These are phyloP conservation scores for Moesziomyces globuligerus DNA, from an alignment of 1,284 basidiomycete species.

Conservation along the genomic window DNA sequence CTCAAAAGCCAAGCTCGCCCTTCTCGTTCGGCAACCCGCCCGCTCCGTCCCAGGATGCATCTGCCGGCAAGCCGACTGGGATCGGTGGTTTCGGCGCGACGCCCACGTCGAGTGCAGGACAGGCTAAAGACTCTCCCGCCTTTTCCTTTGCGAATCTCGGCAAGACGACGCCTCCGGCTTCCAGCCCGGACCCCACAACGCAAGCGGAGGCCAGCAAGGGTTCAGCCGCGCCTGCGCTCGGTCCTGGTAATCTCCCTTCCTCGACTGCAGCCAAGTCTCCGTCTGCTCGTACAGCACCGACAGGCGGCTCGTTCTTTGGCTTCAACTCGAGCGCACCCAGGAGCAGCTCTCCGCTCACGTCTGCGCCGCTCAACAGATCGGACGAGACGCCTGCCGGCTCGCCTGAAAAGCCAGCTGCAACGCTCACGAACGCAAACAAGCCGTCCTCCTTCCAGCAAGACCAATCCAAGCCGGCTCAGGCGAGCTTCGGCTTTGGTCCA, in stretches of 20 bases:
- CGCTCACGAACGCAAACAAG: slow-evolving; percentile 15
- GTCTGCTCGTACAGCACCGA: slow-evolving; percentile 1
- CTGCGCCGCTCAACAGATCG: slow-evolving; percentile 41
- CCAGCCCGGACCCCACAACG: neutral
- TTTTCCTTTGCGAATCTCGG: slow-evolving; percentile 31
- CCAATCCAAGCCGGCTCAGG: slow-evolving; percentile 14
- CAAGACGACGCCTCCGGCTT: slow-evolving; percentile 7
- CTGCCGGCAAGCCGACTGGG: slow-evolving; percentile 5
- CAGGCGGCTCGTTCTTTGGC: slow-evolving; percentile 26
- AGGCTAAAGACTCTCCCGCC: slow-evolving; percentile 13
- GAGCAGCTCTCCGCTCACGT: slow-evolving; percentile 53
- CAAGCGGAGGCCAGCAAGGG: neutral
- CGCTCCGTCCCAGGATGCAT: slow-evolving; percentile 1
- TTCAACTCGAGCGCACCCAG: slow-evolving; percentile 49
- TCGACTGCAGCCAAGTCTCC: slow-evolving; percentile 17
- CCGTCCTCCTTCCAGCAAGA: slow-evolving; percentile 28
- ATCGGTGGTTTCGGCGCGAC: slow-evolving; percentile 16
- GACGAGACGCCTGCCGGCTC: slow-evolving; percentile 32
- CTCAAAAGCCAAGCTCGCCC: slow-evolving; percentile 6
- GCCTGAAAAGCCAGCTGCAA: slow-evolving; percentile 23
- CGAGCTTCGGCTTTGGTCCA: slow-evolving; percentile 6
- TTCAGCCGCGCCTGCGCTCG: neutral
- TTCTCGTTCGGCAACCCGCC: slow-evolving; percentile 24
- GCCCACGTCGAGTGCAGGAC: slow-evolving; percentile 6
- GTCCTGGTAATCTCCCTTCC: slow-evolving; percentile 1